Evolutionary conservation across 2,329 filamentous ascomycete species (phyloP).

Genomic region (Botryotinia calthae): DNA sequence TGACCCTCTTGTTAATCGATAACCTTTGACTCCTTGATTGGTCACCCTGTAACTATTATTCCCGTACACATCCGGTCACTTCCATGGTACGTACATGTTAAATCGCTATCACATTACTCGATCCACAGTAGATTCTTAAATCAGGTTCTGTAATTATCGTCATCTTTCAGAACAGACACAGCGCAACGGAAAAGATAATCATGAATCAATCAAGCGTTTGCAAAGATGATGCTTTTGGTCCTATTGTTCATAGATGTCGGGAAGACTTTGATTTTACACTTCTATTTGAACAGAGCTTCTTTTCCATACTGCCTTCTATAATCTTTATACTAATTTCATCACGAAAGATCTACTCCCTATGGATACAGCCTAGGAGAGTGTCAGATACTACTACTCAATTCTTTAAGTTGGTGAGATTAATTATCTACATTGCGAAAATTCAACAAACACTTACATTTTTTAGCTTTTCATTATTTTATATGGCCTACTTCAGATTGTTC

Average conservation of each 20-base stretch:
- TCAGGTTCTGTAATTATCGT: background rate
- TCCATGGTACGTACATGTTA: no score
- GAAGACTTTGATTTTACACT: slow-evolving; percentile 31
- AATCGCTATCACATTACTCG: no score
- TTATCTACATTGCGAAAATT: background rate
- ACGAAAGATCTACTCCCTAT: slow-evolving; percentile 4
- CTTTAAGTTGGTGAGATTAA: background rate
- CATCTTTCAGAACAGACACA: background rate
- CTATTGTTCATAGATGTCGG: background rate
- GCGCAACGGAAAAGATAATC: background rate
- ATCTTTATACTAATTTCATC: slow-evolving; percentile 21
- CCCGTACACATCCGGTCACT: no score
- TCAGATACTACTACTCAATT: background rate
- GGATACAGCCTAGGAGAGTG: slow-evolving; percentile 1
- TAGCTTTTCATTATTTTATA: no score
- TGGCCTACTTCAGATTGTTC: no score
- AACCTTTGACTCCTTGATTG: no score
- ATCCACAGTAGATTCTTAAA: background rate
- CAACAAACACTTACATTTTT: no score
- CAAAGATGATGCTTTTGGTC: slow-evolving; percentile 13
- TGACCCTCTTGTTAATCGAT: no score
- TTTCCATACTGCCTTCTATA: slow-evolving; percentile 28
- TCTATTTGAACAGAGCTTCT: slow-evolving; percentile 26
- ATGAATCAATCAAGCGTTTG: slow-evolving; percentile 3
- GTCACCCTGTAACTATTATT: no score